phyloP scores from a whole-genome alignment of 108 stramenopile species.

The Cyclotella kingstonii region DNA sequence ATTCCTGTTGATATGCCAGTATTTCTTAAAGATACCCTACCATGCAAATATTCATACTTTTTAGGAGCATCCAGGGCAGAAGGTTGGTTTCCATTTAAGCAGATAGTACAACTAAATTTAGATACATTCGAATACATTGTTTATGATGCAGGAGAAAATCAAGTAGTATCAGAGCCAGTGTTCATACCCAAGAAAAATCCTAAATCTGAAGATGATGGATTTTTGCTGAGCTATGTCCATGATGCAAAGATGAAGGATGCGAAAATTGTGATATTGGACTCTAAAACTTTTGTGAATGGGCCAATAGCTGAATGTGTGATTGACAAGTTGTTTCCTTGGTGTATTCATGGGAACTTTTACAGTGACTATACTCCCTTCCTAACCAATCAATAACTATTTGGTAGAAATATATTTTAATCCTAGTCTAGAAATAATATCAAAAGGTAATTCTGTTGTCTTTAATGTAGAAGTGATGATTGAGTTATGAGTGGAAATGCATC shows the following conservation, averaged over 20 bases:
- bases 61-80: conserved; percentile 28
- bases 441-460: no score
- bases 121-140: conserved; percentile 17
- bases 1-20: conserved; percentile 30
- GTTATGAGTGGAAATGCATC: no score
- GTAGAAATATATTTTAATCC: no score
- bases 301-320: conserved; percentile 9
- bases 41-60: conserved; percentile 17
- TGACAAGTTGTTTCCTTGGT: conserved; percentile 2
- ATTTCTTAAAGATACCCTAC: conserved; percentile 18
- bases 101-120: conserved; percentile 24
- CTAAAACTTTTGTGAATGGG: conserved; percentile 3
- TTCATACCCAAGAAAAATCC: conserved; percentile 9
- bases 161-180: conserved; percentile 24
- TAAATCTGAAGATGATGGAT: conserved; percentile 20
- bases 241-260: conserved; percentile 7
- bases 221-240: conserved; percentile 20
- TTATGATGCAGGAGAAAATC: conserved; percentile 29
- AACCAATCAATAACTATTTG: no score
- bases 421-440: no score
- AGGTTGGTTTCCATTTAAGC: conserved; percentile 33
- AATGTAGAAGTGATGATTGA: no score
- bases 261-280: conserved; percentile 7
- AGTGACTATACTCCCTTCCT: neutral
- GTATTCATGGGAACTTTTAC: conserved; percentile 8